These are phyloP conservation scores for Xylaria telfairii DNA, from an alignment of 495 filamentous ascomycete genomes.

Conservation along the genomic window DNA sequence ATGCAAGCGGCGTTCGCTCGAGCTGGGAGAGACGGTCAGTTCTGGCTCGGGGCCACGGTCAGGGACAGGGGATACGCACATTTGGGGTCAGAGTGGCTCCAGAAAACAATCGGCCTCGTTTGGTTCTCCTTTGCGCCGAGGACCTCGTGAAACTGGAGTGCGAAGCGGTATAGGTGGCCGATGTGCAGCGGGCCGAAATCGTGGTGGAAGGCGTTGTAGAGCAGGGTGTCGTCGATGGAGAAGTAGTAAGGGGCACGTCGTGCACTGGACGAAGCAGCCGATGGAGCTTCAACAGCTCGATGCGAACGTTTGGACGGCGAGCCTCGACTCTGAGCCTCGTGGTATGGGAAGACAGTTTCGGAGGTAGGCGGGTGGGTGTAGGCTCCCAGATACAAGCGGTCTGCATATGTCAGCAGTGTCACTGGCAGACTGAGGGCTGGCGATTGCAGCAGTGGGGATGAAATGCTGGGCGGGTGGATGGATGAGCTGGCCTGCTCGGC, in stretches of 20 bases:
- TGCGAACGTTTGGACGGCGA: slow-evolving; percentile 78
- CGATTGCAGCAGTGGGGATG: slow-evolving; percentile 29
- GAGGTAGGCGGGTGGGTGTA: slow-evolving; percentile 82
- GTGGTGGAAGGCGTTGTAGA: slow-evolving; percentile 98
- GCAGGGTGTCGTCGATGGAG: slow-evolving; percentile 86
- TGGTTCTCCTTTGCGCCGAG: slow-evolving; percentile 81
- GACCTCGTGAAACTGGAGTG: slow-evolving; percentile 92
- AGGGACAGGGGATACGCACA: slow-evolving; percentile 59
- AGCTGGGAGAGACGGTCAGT: slow-evolving; percentile 51
- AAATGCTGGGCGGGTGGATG: slow-evolving; percentile 34
- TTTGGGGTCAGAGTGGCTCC: slow-evolving; percentile 87
- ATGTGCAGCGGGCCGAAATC: slow-evolving; percentile 98
- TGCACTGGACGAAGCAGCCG: slow-evolving; percentile 48
- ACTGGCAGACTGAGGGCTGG: slow-evolving; percentile 29
- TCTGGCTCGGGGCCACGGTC: background rate
- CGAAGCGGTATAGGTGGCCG: slow-evolving; percentile 95
- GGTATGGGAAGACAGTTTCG: slow-evolving; percentile 87
- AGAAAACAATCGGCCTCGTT: slow-evolving; percentile 88
- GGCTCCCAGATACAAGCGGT: slow-evolving; percentile 92
- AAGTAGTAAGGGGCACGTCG: slow-evolving; percentile 82
- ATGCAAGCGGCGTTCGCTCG: slow-evolving; percentile 97
- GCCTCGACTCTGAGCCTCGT: slow-evolving; percentile 56
- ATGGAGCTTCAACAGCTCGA: slow-evolving; percentile 63
- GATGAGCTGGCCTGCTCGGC: slow-evolving; percentile 22
- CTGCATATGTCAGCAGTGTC: slow-evolving; percentile 59